Evolutionary conservation across 202 grass and related monocot species (phyloP), one percentile per base, ranked within the genome.

Genomic region (Thinopyrum obtusiflorum): DNA sequence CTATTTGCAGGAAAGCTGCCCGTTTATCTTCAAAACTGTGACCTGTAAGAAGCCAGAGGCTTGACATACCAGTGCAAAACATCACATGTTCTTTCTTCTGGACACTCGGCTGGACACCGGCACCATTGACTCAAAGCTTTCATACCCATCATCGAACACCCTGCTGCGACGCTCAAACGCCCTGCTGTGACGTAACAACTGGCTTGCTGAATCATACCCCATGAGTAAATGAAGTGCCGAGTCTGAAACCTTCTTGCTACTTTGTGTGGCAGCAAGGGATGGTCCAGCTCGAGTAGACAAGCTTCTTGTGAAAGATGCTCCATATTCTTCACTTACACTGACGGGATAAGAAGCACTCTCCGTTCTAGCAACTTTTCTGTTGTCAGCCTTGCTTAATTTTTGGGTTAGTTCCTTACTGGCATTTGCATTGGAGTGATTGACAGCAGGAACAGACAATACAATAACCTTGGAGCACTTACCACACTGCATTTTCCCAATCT

Each of bases 121-220:
- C 61, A 92, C 78, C 88, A 88, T 92, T 13, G 89, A 92, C 31
- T 95, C 92, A 15, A 92, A 90, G 53, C 87, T 97, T 32, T 95
- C 93, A 51, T 92, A 80, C 20, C 88, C 84, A 68, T 69, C 73
- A 49, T 86, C 91, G 51, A 79, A 73, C 23, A 84, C 83, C 23
- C 42, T 86, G 46, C 73, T 79, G 25, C 80, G 78, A 59, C 84
- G 85, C 49, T 86, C 91, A 47, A 82, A 73, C 11, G 84, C 82
- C 27, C 42, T 85, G 65, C 72, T 79, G 42, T 84, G 78, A 59
- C 84, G 87, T 73, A 99, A 78, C 69, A 99, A 86, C 40, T 99
- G 93, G 13, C 87, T 97, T 35, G 97, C 97, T 63, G 93, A 99
- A 86, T 90, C 88, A 83, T 99, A 97, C 36, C 97, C 97, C 97